phyloP scores from a whole-genome alignment of 345 rosid genomes.

The Brassica carinata region DNA sequence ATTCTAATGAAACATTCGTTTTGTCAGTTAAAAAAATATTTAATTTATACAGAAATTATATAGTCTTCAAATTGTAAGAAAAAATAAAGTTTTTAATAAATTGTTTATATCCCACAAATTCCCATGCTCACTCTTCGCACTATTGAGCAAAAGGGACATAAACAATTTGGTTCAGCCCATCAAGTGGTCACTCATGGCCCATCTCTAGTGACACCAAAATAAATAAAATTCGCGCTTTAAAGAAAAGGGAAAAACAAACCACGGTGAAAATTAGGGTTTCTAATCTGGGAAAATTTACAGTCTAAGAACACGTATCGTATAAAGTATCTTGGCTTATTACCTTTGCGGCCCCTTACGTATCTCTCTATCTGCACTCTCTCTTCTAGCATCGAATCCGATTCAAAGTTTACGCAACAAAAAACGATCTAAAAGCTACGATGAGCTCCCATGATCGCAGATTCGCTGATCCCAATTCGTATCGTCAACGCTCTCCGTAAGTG shows the following conservation, averaged over 20 bases:
- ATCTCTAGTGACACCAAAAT: neutral
- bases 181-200: slow-evolving; percentile 25
- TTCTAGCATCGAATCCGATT: neutral
- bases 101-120: neutral
- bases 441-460: neutral
- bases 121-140: neutral
- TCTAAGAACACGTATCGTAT: neutral
- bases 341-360: neutral
- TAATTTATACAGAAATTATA: no score
- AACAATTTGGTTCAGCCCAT: slow-evolving; percentile 17
- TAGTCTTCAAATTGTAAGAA: no score
- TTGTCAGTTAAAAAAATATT: no score
- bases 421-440: neutral
- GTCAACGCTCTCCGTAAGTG: neutral
- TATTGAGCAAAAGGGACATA: neutral
- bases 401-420: neutral
- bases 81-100: no score
- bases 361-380: neutral
- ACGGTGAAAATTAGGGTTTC: slow-evolving; percentile 37
- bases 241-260: neutral
- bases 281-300: slow-evolving; percentile 25
- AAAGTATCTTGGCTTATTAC: neutral
- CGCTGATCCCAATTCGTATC: neutral
- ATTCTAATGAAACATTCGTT: neutral
- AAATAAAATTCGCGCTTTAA: slow-evolving; percentile 7